phyloP scores from a whole-genome alignment of 257 asterid species.

The Capsicum chinense region DNA sequence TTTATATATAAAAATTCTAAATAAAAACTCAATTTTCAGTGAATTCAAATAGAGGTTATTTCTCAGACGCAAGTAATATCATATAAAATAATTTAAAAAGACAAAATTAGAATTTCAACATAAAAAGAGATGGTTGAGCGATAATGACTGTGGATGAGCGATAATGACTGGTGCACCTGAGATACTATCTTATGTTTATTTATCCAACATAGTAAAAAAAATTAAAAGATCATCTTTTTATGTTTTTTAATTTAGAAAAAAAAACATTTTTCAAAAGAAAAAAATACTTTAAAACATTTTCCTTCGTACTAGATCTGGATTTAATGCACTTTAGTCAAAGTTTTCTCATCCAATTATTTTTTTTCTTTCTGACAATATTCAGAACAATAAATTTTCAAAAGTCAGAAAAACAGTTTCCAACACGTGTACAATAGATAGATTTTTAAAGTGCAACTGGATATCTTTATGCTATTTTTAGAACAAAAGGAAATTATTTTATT shows the following conservation, averaged over 20 bases:
- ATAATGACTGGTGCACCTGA: neutral
- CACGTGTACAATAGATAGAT: neutral
- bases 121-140: too few relatives aligned
- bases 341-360: neutral
- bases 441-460: neutral
- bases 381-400: neutral
- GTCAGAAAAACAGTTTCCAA: neutral
- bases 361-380: neutral
- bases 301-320: neutral
- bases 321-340: conserved; percentile 9
- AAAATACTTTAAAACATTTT: neutral
- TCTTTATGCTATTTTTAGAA: neutral
- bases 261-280: too few relatives aligned
- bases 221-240: neutral
- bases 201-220: neutral
- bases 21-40: neutral
- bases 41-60: neutral
- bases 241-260: neutral
- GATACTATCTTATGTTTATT: neutral
- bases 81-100: neutral
- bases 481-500: too few relatives aligned
- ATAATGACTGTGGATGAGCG: too few relatives aligned
- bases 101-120: neutral
- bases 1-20: neutral
- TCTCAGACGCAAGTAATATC: neutral